Conservation (phyloP, 495 filamentous ascomycete genomes). For the Lophiostoma macrostomum region DNA sequence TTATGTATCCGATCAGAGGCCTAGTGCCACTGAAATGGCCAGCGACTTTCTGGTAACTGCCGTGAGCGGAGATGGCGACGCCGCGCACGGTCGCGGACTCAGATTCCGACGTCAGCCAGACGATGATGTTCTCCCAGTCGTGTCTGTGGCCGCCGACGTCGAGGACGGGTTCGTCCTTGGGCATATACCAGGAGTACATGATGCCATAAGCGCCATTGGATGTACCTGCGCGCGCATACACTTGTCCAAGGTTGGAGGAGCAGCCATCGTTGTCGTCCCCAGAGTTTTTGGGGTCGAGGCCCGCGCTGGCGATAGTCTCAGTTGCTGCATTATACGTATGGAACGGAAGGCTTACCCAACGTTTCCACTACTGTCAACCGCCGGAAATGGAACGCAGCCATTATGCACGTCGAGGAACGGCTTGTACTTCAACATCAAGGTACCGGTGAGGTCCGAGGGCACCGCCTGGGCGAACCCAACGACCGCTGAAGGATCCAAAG, state of each 20-base stretch:
- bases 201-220: conserved; percentile 45
- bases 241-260: conserved; percentile 48
- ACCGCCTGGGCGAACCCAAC: conserved; percentile 50
- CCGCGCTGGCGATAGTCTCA: conserved; percentile 32
- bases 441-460: conserved; percentile 43
- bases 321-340: not conserved
- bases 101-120: conserved; percentile 45
- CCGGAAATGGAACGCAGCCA: conserved; percentile 57
- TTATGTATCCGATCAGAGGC: conserved; percentile 50
- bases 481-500: no score
- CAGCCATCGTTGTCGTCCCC: conserved; percentile 45
- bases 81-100: conserved; percentile 41
- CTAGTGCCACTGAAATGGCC: conserved; percentile 35
- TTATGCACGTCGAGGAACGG: conserved; percentile 50
- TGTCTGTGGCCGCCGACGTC: conserved; percentile 49
- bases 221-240: conserved; percentile 47
- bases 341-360: conserved; percentile 43
- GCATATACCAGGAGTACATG: conserved; percentile 57
- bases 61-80: conserved; percentile 52
- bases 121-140: conserved; percentile 53
- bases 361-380: conserved; percentile 49
- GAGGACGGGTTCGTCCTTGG: conserved; percentile 48
- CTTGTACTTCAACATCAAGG: conserved; percentile 50
- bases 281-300: conserved; percentile 43
- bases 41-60: conserved; percentile 46